Conservation (phyloP, 2,329 filamentous ascomycete genomes). For the Colletotrichum chrysophilum region DNA sequence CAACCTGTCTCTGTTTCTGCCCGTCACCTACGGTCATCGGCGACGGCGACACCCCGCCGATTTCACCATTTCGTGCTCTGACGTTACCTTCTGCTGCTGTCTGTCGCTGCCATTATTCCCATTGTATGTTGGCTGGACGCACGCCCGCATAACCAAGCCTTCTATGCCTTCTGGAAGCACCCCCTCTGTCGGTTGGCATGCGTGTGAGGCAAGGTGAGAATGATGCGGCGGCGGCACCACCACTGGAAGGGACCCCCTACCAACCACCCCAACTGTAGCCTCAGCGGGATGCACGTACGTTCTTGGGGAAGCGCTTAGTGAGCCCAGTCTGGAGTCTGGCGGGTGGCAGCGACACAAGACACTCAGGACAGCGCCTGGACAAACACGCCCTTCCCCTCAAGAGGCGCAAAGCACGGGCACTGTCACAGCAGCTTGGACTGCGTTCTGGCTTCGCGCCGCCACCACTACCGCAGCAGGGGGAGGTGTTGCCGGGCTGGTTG, state of each 20-base stretch:
- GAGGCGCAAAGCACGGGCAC: constrained; percentile 13
- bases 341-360: background rate
- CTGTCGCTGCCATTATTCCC: background rate
- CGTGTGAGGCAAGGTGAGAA: background rate
- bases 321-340: constrained; percentile 5
- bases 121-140: background rate
- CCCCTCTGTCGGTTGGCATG: background rate
- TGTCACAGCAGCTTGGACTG: constrained; percentile 31
- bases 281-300: constrained; percentile 1
- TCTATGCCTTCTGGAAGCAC: constrained; percentile 18
- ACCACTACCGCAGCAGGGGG: constrained; percentile 26
- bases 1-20: constrained; percentile 10
- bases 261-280: constrained; percentile 11
- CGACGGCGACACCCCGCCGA: constrained; percentile 2
- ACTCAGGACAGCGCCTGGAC: constrained; percentile 14
- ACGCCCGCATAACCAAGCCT: background rate
- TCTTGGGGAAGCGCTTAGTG: constrained; percentile 18
- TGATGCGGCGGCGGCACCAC: background rate
- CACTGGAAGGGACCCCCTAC: background rate
- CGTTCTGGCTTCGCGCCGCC: constrained; percentile 22
- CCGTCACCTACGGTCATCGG: background rate
- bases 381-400: constrained; percentile 13
- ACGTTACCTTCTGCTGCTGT: background rate
- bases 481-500: constrained; percentile 43
- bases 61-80: background rate